Evolutionary conservation across 1,284 basidiomycete species (phyloP).

Genomic region (Apiotrichum brassicae): DNA sequence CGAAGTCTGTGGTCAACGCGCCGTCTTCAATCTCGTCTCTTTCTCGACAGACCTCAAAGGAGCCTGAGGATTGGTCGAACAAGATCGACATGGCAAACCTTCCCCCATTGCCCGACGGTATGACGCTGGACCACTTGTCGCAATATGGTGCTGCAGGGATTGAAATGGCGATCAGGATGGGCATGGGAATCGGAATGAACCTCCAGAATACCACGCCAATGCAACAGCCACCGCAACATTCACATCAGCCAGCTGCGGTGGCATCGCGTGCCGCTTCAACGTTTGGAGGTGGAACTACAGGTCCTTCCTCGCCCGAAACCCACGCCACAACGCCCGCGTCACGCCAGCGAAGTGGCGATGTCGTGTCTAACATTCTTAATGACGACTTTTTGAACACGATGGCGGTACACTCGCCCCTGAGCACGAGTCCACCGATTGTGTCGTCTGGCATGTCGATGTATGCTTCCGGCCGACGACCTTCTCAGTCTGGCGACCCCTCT

Average conservation of each 20-base stretch:
- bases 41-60: conserved; percentile 13
- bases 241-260: neutral
- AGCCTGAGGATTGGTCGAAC: conserved; percentile 11
- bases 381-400: conserved; percentile 37
- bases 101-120: conserved; percentile 42
- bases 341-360: conserved; percentile 19
- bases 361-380: conserved; percentile 40
- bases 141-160: conserved; percentile 42
- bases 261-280: conserved; percentile 5
- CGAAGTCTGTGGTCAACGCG: conserved; percentile 3
- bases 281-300: neutral
- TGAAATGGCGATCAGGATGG: conserved; percentile 49
- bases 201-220: conserved; percentile 10
- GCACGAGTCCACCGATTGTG: conserved; percentile 20
- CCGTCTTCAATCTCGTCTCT: neutral
- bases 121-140: conserved; percentile 39
- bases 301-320: conserved; percentile 7
- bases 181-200: conserved; percentile 47
- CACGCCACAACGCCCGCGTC: neutral
- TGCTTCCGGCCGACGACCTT: conserved; percentile 26
- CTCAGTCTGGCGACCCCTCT: conserved; percentile 21
- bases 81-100: conserved; percentile 19
- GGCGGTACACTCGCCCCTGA: conserved; percentile 22
- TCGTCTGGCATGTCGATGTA: conserved; percentile 12
- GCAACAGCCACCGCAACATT: conserved; percentile 1